Conservation (phyloP, 2,329 filamentous ascomycete species). For the Botrytis aclada region DNA sequence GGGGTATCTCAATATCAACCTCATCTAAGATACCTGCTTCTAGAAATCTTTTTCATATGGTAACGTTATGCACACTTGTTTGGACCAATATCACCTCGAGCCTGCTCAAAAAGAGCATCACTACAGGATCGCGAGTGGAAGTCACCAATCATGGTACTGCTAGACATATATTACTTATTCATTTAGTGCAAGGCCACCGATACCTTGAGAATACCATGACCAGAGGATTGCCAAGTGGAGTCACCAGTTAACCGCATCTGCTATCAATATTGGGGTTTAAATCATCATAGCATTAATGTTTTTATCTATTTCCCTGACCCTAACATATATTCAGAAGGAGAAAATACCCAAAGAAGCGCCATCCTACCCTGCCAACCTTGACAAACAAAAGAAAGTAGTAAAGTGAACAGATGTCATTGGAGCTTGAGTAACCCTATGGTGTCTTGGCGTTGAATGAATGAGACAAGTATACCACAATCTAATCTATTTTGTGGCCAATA, state of each 20-base stretch:
- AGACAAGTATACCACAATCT: not conserved
- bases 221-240: not conserved
- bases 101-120: not conserved
- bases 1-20: not conserved
- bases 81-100: not conserved
- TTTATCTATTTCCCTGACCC: not conserved
- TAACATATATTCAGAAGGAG: not conserved
- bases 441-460: not conserved
- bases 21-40: not conserved
- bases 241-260: not conserved
- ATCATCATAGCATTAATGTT: not conserved
- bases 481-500: slow-evolving; percentile 14
- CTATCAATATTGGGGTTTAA: not conserved
- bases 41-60: not conserved
- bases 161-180: not conserved
- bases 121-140: not conserved
- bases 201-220: not conserved
- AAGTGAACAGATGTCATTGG: not conserved
- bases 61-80: not conserved
- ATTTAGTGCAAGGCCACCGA: not conserved
- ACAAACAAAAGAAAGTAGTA: not conserved
- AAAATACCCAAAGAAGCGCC: not conserved
- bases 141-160: not conserved
- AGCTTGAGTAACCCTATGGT: not conserved
- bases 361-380: not conserved